phyloP scores from a whole-genome alignment of 805 yeast species.

The Candida loeiensis region DNA sequence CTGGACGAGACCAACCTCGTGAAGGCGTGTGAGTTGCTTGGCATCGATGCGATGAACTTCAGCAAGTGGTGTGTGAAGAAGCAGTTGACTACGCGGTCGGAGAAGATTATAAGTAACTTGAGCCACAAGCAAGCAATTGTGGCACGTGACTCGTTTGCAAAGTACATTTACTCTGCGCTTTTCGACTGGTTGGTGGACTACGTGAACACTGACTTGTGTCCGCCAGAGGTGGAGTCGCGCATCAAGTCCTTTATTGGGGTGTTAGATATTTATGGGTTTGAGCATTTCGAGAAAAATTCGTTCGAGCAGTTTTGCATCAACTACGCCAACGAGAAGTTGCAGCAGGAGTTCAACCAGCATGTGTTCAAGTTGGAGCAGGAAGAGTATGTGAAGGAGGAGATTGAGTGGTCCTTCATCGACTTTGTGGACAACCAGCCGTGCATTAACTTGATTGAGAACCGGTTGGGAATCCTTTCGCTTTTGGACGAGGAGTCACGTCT shows the following conservation, averaged over 20 bases:
- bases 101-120: conserved; percentile 81
- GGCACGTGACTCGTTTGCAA: conserved; percentile 95
- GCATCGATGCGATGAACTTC: conserved; percentile 67
- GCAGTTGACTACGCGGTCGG: conserved; percentile 88
- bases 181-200: conserved; percentile 93
- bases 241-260: conserved; percentile 86
- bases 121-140: conserved; percentile 81
- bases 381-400: conserved; percentile 86
- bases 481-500: conserved; percentile 93
- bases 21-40: conserved; percentile 80
- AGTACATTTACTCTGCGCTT: conserved; percentile 84
- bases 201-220: conserved; percentile 78
- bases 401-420: conserved; percentile 95
- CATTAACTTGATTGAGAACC: conserved; percentile 84
- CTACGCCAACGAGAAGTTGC: conserved; percentile 94
- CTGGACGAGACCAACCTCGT: conserved; percentile 84
- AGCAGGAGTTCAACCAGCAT: conserved; percentile 96
- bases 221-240: conserved; percentile 58
- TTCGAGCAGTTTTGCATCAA: conserved; percentile 97
- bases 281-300: conserved; percentile 89
- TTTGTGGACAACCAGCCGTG: conserved; percentile 97
- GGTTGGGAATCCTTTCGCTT: conserved; percentile 80
- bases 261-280: conserved; percentile 95
- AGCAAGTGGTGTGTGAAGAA: conserved; percentile 92
- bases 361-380: conserved; percentile 96